Evolutionary conservation across 805 yeast genomes (phyloP).

Genomic region (Metschnikowia baotianmanensis): DNA sequence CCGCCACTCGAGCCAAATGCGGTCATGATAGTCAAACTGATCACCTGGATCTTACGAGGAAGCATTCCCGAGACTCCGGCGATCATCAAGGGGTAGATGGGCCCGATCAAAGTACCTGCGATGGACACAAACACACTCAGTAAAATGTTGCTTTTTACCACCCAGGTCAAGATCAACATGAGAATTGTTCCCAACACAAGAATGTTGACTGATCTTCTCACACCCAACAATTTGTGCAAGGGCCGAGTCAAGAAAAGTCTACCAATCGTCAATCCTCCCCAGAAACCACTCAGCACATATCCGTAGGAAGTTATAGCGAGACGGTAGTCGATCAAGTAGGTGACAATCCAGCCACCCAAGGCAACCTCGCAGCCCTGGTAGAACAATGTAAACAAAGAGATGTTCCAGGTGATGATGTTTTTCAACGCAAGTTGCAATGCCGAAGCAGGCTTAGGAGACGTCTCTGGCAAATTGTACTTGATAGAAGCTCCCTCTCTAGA

Average conservation of each 20-base stretch:
- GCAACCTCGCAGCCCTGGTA: conserved; percentile 25
- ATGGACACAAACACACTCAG: conserved; percentile 20
- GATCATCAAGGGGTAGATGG: conserved; percentile 25
- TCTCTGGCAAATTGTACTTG: no score
- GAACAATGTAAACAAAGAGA: conserved; percentile 19
- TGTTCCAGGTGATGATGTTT: conserved; percentile 21
- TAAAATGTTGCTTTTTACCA: conserved; percentile 12
- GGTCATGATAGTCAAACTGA: conserved; percentile 23
- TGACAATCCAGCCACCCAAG: conserved; percentile 26
- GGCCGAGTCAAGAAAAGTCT: conserved; percentile 20
- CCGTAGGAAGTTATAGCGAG: conserved; percentile 20
- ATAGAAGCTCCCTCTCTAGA: no score
- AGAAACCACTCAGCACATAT: conserved; percentile 25
- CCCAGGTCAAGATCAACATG: conserved; percentile 20
- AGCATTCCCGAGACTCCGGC: conserved; percentile 21
- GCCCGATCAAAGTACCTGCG: conserved; percentile 22
- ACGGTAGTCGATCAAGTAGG: conserved; percentile 23
- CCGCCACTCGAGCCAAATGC: conserved; percentile 28
- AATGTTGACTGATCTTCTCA: conserved; percentile 16
- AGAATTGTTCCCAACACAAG: conserved; percentile 14
- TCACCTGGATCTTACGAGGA: conserved; percentile 25
- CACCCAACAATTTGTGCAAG: conserved; percentile 19
- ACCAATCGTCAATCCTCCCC: conserved; percentile 27
- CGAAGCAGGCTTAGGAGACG: no score
- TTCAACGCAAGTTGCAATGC: conserved; percentile 20